phyloP scores from a whole-genome alignment of 73 alveolate species.

The Blepharisma stoltei region DNA sequence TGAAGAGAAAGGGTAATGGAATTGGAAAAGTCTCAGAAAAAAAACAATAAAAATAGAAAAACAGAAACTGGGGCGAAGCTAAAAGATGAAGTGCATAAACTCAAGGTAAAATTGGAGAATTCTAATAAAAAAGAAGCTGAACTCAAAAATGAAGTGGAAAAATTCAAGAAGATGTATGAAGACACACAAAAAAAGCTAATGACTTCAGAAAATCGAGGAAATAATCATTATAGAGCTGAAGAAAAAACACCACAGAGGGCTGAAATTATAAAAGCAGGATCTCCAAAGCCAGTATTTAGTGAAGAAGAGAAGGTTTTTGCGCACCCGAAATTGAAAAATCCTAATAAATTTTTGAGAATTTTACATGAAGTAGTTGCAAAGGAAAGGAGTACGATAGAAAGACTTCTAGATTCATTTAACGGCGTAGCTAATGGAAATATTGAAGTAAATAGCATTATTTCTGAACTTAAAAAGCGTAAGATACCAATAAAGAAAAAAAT shows the following conservation, averaged over 20 bases:
- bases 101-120: not conserved
- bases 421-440: too few relatives aligned
- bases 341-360: not conserved
- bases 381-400: not conserved
- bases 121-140: not conserved
- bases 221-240: not conserved
- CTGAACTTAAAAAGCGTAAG: too few relatives aligned
- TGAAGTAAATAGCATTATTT: too few relatives aligned
- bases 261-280: not conserved
- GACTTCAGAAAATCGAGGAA: not conserved
- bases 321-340: not conserved
- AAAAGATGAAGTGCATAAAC: constrained; percentile 13
- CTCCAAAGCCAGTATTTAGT: not conserved
- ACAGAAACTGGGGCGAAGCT: not conserved
- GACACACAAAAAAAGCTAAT: not conserved
- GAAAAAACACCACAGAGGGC: not conserved
- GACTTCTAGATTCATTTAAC: too few relatives aligned
- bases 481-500: too few relatives aligned
- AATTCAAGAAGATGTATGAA: not conserved
- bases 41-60: not conserved
- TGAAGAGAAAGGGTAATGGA: not conserved
- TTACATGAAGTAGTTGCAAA: not conserved
- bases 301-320: not conserved
- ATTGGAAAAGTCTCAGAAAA: constrained; percentile 9
- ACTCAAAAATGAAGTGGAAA: not conserved